These are phyloP conservation scores for Lactifluus subvellereus DNA, from an alignment of 768 basidiomycete species.

Conservation along the genomic window DNA sequence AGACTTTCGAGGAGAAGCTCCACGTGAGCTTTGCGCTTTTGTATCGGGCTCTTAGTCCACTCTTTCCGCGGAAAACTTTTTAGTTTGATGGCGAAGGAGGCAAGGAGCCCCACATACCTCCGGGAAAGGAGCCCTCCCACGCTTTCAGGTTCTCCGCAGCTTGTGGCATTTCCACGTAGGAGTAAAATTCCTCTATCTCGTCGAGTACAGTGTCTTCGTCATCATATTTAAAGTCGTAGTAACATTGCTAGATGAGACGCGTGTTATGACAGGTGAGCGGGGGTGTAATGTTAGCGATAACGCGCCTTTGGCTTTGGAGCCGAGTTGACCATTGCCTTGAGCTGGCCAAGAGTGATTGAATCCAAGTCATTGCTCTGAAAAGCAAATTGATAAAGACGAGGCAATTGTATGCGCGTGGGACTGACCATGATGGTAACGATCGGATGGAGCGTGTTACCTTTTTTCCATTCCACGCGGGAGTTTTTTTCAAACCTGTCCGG, in stretches of 20 bases:
- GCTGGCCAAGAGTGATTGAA: conserved; percentile 77
- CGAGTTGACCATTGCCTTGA: conserved; percentile 64
- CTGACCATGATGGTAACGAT: conserved; percentile 10
- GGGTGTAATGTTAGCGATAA: conserved; percentile 6
- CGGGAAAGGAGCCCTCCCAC: conserved; percentile 78
- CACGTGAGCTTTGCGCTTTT: conserved; percentile 65
- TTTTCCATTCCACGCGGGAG: conserved; percentile 8
- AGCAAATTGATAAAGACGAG: not conserved
- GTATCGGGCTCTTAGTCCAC: conserved; percentile 67
- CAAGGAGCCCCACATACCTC: conserved; percentile 44
- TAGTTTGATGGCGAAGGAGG: conserved; percentile 16
- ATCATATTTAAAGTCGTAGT: conserved; percentile 90
- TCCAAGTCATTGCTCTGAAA: conserved; percentile 40
- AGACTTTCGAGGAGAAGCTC: conserved; percentile 80
- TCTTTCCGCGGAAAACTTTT: conserved; percentile 40
- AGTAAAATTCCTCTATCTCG: conserved; percentile 97
- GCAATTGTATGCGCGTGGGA: not conserved
- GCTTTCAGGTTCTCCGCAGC: conserved; percentile 81
- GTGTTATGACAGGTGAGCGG: not conserved
- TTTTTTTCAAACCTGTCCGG: conserved; percentile 22
- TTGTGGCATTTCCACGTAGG: conserved; percentile 92
- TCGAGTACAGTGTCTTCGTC: conserved; percentile 95
- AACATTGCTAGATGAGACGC: conserved; percentile 55
- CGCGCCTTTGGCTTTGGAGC: conserved; percentile 72
- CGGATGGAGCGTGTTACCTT: not conserved